Conservation (phyloP, 2,329 filamentous ascomycete species). For the Aspergillus tanneri region DNA sequence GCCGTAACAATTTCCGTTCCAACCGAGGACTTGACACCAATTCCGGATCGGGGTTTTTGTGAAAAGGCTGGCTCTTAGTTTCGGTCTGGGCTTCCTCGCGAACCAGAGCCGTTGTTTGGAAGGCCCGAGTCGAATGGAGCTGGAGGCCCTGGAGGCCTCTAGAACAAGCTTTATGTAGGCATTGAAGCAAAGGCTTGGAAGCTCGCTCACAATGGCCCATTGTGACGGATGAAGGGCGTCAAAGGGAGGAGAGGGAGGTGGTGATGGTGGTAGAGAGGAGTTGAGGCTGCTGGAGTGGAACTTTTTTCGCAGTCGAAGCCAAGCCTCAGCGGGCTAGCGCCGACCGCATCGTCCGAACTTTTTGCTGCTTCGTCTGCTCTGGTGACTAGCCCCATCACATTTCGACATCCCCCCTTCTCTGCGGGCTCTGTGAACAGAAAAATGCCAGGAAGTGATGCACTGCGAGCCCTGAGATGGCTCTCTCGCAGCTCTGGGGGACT, state of each 20-base stretch:
- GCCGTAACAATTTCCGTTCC: constrained; percentile 67
- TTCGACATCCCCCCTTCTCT: constrained; percentile 8
- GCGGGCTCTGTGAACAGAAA: constrained; percentile 10
- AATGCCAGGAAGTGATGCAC: constrained; percentile 39
- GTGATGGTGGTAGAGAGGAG: constrained; percentile 14
- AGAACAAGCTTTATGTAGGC: constrained; percentile 38
- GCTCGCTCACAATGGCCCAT: constrained; percentile 47
- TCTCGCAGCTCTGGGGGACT: constrained; percentile 38
- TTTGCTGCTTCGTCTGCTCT: constrained; percentile 26
- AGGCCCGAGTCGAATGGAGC: constrained; percentile 45
- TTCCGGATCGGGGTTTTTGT: constrained; percentile 58
- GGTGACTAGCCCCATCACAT: constrained; percentile 16
- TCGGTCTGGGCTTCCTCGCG: constrained; percentile 48
- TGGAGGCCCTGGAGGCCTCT: constrained; percentile 34
- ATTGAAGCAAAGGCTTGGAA: constrained; percentile 45
- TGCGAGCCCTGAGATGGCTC: constrained; percentile 40
- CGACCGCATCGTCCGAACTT: constrained; percentile 36
- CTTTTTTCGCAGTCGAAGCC: constrained; percentile 39
- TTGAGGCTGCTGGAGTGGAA: constrained; percentile 31
- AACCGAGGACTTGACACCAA: constrained; percentile 64
- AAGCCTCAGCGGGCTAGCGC: constrained; percentile 35
- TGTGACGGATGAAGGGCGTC: constrained; percentile 14
- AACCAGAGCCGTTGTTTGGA: constrained; percentile 48
- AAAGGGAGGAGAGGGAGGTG: constrained; percentile 19
- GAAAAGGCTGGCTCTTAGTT: constrained; percentile 39